Conservation (phyloP, 192 early-diverging fungal genomes). For the Borealophlyctis nickersoniae region DNA sequence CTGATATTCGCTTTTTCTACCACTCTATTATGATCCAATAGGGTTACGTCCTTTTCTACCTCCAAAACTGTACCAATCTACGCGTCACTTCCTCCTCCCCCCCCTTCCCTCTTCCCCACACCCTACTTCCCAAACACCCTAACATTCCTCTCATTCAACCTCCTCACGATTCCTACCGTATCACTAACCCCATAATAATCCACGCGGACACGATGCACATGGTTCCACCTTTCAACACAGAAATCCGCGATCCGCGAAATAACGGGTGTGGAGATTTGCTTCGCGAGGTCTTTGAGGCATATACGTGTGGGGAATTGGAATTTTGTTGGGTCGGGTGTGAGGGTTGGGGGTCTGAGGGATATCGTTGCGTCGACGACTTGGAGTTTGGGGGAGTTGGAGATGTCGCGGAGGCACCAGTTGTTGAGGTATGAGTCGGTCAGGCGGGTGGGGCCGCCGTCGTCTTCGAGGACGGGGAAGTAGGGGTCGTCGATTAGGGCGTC, state of each 20-base stretch:
- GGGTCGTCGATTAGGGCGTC: slow-evolving; percentile 22
- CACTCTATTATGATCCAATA: no score
- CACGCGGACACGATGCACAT: slow-evolving; percentile 16
- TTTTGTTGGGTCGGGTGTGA: slow-evolving; percentile 15
- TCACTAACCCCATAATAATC: slow-evolving; percentile 10
- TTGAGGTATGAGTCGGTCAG: slow-evolving; percentile 16
- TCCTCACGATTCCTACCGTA: background rate
- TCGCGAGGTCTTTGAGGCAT: slow-evolving; percentile 11
- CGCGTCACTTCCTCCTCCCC: no score
- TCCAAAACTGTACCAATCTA: no score
- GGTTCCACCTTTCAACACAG: background rate
- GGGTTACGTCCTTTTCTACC: no score
- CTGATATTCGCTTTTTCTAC: no score
- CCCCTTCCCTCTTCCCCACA: no score
- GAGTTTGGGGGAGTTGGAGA: background rate
- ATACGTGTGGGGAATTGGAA: slow-evolving; percentile 15
- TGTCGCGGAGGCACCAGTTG: slow-evolving; percentile 19
- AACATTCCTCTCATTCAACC: slow-evolving; percentile 18
- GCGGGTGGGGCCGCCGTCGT: slow-evolving; percentile 13
- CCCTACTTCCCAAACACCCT: no score
- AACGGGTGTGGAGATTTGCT: background rate
- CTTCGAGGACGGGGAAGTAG: slow-evolving; percentile 13
- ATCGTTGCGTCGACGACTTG: slow-evolving; percentile 30
- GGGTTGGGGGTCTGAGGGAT: background rate
- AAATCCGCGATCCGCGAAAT: slow-evolving; percentile 15